phyloP scores from a whole-genome alignment of 495 filamentous ascomycete genomes.

The Penicillium parvum region DNA sequence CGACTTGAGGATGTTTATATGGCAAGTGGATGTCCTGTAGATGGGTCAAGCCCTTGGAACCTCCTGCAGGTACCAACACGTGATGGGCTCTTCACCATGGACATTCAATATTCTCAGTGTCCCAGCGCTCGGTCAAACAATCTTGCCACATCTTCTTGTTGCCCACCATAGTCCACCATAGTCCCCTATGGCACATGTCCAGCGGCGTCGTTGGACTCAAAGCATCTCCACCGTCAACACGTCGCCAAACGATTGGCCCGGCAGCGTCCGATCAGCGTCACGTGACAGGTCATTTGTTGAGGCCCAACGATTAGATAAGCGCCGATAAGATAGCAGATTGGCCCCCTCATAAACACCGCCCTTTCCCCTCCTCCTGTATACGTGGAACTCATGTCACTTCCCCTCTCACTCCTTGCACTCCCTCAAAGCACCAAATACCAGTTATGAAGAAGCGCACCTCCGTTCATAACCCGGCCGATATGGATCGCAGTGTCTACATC shows the following conservation, averaged over 20 bases:
- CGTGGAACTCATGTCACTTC: neutral
- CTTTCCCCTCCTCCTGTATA: constrained; percentile 1
- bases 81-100: too few relatives aligned
- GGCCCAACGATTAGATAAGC: constrained; percentile 14
- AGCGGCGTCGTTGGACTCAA: neutral
- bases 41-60: neutral
- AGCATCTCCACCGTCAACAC: constrained; percentile 1
- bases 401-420: neutral
- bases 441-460: constrained; percentile 22
- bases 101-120: too few relatives aligned
- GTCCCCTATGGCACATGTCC: too few relatives aligned
- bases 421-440: neutral
- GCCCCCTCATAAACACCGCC: constrained; percentile 5
- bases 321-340: neutral
- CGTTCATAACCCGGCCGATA: constrained; percentile 19
- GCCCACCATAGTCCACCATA: too few relatives aligned
- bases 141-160: too few relatives aligned
- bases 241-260: neutral
- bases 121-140: too few relatives aligned
- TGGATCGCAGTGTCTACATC: constrained; percentile 40
- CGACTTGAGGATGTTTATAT: too few relatives aligned
- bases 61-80: constrained; percentile 5
- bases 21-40: neutral
- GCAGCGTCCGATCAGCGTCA: constrained; percentile 1
- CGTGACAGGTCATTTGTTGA: constrained; percentile 12